phyloP scores from a whole-genome alignment of 345 rosid genomes.

The Rhodamnia rubescens region DNA sequence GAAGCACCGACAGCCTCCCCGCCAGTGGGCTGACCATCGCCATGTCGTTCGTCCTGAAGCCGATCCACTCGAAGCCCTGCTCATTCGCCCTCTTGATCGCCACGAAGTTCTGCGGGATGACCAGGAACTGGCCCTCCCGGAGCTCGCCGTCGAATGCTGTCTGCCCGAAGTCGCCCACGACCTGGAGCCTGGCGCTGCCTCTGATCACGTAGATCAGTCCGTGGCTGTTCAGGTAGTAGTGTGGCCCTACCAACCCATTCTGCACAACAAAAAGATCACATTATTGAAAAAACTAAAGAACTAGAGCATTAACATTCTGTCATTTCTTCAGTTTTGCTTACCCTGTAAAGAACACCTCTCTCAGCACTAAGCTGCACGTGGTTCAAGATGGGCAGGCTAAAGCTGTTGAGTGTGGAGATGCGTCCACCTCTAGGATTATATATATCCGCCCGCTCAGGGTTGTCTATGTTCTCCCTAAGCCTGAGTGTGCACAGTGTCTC shows the following conservation, averaged over 20 bases:
- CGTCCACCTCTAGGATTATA: slow-evolving; percentile 55
- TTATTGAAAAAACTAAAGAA: background rate
- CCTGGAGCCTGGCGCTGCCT: slow-evolving; percentile 21
- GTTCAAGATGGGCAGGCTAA: slow-evolving; percentile 41
- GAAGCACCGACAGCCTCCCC: slow-evolving; percentile 12
- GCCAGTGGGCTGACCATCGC: slow-evolving; percentile 16
- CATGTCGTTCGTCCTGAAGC: slow-evolving; percentile 21
- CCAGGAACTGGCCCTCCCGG: slow-evolving; percentile 20
- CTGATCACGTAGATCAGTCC: slow-evolving; percentile 15
- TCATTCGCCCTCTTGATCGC: slow-evolving; percentile 17
- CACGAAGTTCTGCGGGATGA: slow-evolving; percentile 21
- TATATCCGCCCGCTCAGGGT: slow-evolving; percentile 38
- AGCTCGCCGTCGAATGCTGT: slow-evolving; percentile 12
- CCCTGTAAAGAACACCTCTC: slow-evolving; percentile 32
- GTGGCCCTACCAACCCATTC: slow-evolving; percentile 25
- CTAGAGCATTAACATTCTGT: background rate
- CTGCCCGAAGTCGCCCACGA: slow-evolving; percentile 16
- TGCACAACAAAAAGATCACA: background rate
- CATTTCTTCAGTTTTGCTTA: background rate
- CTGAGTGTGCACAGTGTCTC: slow-evolving; percentile 50
- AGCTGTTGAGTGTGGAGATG: slow-evolving; percentile 36
- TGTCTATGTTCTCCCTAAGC: slow-evolving; percentile 25
- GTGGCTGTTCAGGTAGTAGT: slow-evolving; percentile 32
- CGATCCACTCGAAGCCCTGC: slow-evolving; percentile 21
- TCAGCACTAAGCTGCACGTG: slow-evolving; percentile 39